Evolutionary conservation across 768 basidiomycete species (phyloP), one percentile per base, ranked within the genome.

Genomic region (Austroboletus festivus): DNA sequence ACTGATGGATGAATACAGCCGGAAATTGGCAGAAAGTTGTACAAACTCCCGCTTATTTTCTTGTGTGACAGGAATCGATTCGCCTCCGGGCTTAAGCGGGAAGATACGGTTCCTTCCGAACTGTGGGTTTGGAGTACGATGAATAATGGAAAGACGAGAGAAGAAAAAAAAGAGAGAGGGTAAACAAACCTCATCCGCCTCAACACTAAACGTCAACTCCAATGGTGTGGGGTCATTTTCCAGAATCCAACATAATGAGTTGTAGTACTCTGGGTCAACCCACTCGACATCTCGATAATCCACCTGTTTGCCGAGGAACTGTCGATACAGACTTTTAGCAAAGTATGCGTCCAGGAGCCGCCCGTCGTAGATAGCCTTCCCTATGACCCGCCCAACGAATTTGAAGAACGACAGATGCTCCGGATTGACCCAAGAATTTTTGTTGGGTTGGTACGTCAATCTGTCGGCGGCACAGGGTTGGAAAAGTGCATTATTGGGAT

Each of bases 201-300:
- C 95, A 26, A 94, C 87, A 52, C 91, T 93, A 73, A 98, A 98
- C 13, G 84, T 96, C 50, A 97, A 75, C 52, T 99, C 92, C 55
- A 94, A 67, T 18, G 78, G 71, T 19, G 85, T 88, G 6, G 90
- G 89, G 60, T 96, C 93, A 65, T 99, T 98, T 62, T 98, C 94
- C 54, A 97, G 71, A 68, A 99, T 98, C 96, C 96, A 99, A 61
- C 89, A 89, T 11, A 99, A 74, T 0, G 93, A 95, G 56, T 95
- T 97, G 75, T 97, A 97, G 67, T 98, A 98, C 68, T 95, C 93
- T 0, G 94, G 94, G 69, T 98, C 94, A 35, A 97, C 89, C 85
- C 91, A 95, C 69, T 98, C 94, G 19, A 98, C 89, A 64, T 98
- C 95, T 53, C 83, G 80, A 68, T 97, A 92, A 67, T 98, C 94